Base-by-base conservation (phyloP, 768 basidiomycete genomes). In the Infundibulicybe gibba region DNA sequence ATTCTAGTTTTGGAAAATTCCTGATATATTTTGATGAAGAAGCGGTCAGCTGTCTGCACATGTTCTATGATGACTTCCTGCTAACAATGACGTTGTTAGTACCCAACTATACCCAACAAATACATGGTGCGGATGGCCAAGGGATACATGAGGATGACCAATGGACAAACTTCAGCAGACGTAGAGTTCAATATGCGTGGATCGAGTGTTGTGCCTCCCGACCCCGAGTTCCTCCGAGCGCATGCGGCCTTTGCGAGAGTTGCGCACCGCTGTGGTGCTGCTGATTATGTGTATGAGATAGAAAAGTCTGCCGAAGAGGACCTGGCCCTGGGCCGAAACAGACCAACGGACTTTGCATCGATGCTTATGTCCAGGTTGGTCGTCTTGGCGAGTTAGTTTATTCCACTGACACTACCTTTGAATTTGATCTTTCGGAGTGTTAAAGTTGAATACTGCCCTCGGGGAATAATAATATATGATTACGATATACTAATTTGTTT, bases 161-260 rank as follows among this genome's bases (percentile, higher is more conserved):
- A 54, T n/a, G 42, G 44, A 21, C 0, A 15, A 1, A 17, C 6
- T 19, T 21, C 44, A 25, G 25, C 8, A 25, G 25, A 25, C 8
- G 25, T 25, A 8, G 25, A 25, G 8, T 25, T 25, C 40, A 49
- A 50, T 43, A 12, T 17, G 32, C 41, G 32, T 11, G 42, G 52
- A 30, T 33, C 49, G 1, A 34, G 43, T 20, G 25, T 53, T 19
- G 46, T 43, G 8, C 42, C 53, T 11, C 59, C 57, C 1, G 49
- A 56, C 32, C 49, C 56, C 9, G 32, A 48, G 25, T 48, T 52
- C 32, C 46, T 60, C 49, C 32, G 43, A 35, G 25, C 54, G 32
- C 59, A 60, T 49, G 55, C 55, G 14, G 50, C 57, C 25, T 51
- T 58, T 47, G 59, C 51, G 11, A 52, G 50, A 44, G 57, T 56